These are phyloP conservation scores for Podila clonocystis DNA, from an alignment of 192 early-diverging fungal genomes.

Conservation along the genomic window DNA sequence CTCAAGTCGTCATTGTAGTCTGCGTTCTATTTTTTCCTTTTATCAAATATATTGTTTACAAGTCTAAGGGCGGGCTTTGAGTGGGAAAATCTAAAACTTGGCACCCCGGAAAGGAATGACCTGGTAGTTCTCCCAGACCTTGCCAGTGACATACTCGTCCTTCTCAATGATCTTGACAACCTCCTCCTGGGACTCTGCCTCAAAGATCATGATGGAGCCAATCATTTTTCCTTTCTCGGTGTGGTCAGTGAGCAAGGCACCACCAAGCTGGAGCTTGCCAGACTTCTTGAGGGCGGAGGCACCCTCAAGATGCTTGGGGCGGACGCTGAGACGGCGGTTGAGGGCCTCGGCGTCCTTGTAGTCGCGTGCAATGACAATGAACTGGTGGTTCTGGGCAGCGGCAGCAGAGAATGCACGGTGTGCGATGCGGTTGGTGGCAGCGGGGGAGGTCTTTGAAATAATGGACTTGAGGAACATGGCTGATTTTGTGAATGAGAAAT, in stretches of 20 bases:
- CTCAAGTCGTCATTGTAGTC: conserved; percentile 18
- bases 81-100: background rate
- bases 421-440: background rate
- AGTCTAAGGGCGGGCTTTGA: too few species aligned
- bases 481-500: too few species aligned
- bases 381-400: conserved; percentile 21
- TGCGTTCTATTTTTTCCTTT: background rate
- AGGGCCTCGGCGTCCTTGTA: conserved; percentile 59
- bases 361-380: conserved; percentile 62
- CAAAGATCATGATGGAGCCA: conserved; percentile 62
- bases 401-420: background rate
- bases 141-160: conserved; percentile 63
- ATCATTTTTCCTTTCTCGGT: conserved; percentile 58
- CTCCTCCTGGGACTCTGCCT: conserved; percentile 56
- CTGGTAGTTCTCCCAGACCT: conserved; percentile 65
- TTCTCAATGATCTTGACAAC: conserved; percentile 53
- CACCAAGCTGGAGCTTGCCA: conserved; percentile 56
- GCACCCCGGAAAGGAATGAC: conserved; percentile 48
- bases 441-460: background rate
- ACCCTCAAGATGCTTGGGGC: conserved; percentile 55
- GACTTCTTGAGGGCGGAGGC: conserved; percentile 37
- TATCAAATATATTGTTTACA: background rate
- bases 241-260: conserved; percentile 63
- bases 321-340: conserved; percentile 50
- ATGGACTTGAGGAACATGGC: conserved; percentile 1